Evolutionary conservation across 352 stramenopile species (phyloP).

Genomic region (Pythium myriotylum): DNA sequence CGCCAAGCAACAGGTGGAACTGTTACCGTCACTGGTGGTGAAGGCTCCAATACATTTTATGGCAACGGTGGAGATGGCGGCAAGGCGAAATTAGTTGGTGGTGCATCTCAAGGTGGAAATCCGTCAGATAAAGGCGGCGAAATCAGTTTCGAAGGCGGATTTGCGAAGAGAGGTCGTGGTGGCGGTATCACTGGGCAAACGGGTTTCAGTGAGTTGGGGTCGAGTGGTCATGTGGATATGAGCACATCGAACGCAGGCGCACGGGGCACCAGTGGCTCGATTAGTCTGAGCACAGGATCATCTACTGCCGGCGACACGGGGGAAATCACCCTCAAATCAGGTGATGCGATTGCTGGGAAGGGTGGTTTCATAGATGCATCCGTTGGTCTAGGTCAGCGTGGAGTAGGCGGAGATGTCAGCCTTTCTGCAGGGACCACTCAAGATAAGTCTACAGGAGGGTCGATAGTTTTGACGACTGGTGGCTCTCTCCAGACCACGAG

Average conservation of each 20-base stretch:
- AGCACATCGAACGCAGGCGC: conserved; percentile 55
- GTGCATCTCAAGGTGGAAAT: conserved; percentile 74
- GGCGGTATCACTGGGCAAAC: conserved; percentile 50
- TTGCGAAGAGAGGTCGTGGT: conserved; percentile 50
- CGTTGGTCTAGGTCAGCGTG: conserved; percentile 56
- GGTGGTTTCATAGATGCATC: conserved; percentile 60
- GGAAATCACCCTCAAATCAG: conserved; percentile 59
- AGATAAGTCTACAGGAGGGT: conserved; percentile 57
- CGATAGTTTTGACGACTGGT: conserved; percentile 59
- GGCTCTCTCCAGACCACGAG: conserved; percentile 56
- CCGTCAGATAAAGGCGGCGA: conserved; percentile 69
- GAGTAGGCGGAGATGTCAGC: conserved; percentile 57
- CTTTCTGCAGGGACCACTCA: conserved; percentile 70
- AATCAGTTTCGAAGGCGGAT: conserved; percentile 76
- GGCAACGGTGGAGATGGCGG: conserved; percentile 88
- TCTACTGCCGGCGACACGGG: conserved; percentile 63
- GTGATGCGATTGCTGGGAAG: conserved; percentile 51
- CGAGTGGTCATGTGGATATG: conserved; percentile 58
- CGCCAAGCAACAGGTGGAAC: conserved; percentile 43
- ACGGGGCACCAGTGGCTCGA: conserved; percentile 55
- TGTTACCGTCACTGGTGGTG: conserved; percentile 57
- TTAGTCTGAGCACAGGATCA: conserved; percentile 58
- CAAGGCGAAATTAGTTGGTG: conserved; percentile 79
- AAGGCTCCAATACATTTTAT: conserved; percentile 63
- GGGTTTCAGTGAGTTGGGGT: conserved; percentile 54